Conservation (phyloP, 1,284 basidiomycete species). For the Cystobasidium sp. region DNA sequence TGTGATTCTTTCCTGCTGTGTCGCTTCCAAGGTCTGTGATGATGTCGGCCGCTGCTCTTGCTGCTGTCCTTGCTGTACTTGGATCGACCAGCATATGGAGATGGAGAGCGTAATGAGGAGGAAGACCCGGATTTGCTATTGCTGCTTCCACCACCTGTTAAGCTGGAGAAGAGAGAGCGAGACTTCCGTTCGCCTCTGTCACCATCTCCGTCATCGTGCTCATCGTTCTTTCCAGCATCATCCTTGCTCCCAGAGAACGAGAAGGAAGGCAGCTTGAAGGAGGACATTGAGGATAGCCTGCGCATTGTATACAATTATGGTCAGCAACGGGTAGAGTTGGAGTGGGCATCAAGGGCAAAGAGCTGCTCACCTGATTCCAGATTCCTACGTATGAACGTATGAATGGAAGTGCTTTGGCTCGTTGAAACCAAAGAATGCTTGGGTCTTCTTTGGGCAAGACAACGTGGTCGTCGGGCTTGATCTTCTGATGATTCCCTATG, state of each 20-base stretch:
- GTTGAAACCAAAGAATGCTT: no score
- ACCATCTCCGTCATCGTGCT: constrained; percentile 6
- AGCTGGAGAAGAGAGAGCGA: constrained; percentile 22
- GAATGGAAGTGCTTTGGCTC: no score
- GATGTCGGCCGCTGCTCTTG: background rate
- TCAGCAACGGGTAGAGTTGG: background rate
- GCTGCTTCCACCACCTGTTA: constrained; percentile 1
- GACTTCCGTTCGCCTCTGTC: constrained; percentile 9
- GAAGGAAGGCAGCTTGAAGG: constrained; percentile 24
- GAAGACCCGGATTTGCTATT: background rate
- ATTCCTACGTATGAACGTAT: no score
- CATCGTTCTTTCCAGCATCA: background rate
- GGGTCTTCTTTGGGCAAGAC: no score
- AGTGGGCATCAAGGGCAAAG: no score
- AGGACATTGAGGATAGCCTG: constrained; percentile 14
- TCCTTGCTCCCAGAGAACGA: constrained; percentile 17
- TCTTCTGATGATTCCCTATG: no score
- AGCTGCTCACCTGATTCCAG: no score
- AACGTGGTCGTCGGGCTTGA: no score
- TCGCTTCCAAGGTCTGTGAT: background rate
- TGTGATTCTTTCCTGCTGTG: constrained; percentile 1
- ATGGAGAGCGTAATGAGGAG: background rate
- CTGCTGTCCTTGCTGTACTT: constrained; percentile 5
- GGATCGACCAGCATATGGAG: constrained; percentile 16
- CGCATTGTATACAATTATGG: constrained; percentile 16